Evolutionary conservation across 257 asterid genomes (phyloP).

Genomic region (Lavandula angustifolia): DNA sequence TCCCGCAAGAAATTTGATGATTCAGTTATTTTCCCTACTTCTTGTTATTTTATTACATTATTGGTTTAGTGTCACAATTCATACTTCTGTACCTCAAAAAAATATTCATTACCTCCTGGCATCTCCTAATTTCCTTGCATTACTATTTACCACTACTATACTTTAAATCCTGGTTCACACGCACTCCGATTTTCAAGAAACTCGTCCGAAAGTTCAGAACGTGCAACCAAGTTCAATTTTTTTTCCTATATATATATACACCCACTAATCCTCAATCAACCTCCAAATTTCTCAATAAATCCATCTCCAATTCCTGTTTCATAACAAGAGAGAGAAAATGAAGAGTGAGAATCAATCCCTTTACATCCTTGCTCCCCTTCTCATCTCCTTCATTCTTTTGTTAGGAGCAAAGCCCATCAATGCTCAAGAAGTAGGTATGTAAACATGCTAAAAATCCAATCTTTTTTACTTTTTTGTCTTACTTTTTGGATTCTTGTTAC

Average conservation of each 20-base stretch:
- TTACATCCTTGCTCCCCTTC: slow-evolving; percentile 24
- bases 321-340: slow-evolving; percentile 21
- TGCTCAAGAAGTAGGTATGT: slow-evolving; percentile 56
- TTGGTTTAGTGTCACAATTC: background rate
- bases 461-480: background rate
- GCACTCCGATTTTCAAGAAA: background rate
- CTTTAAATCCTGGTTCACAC: slow-evolving; percentile 15
- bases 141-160: background rate
- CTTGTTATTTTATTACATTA: background rate
- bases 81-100: background rate
- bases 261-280: background rate
- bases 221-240: background rate
- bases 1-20: background rate
- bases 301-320: background rate
- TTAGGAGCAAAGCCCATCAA: slow-evolving; percentile 34
- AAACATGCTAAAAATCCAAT: background rate
- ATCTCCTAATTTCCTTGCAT: background rate
- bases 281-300: background rate
- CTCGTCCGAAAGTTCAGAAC: slow-evolving; percentile 8
- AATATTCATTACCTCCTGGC: slow-evolving; percentile 2
- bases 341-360: slow-evolving; percentile 20
- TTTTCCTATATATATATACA: background rate
- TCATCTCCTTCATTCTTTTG: slow-evolving; percentile 36
- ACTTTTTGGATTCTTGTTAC: too few species aligned
- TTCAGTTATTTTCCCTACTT: slow-evolving; percentile 1